Base-by-base conservation (phyloP, 2,329 filamentous ascomycete genomes). In the Grosmannia clavigera region DNA sequence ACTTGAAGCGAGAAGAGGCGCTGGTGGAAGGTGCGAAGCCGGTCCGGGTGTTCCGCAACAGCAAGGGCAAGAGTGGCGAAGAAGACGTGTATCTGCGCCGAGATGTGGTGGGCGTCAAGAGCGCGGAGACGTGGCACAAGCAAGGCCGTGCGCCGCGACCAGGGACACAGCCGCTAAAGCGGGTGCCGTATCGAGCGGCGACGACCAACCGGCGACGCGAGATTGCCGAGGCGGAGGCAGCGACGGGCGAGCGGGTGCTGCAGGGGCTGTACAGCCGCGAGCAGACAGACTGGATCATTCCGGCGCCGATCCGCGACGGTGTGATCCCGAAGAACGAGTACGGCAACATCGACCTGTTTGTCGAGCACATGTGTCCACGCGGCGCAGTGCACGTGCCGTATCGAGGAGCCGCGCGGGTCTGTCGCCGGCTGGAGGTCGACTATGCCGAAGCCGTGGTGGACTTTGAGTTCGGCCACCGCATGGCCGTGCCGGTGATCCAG, bases 241-340 rank as follows among this genome's bases (percentile, higher is more conserved):
- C 86, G 27, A 90, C 84, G 0, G 92, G 92, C 22, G 81, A 87
- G 66, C 96, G 95, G 71, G 84, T 89, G 5, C 80, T 91, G 62
- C 94, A 99, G 70, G 92, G 91, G 0, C 74, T 99, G 0, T 99
- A 90, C 72, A 85, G 88, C 59, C 76, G 81, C 61, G 85, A 88
- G 10, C 94, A 99, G 72, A 99, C 94, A 0, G 89, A 95, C 60
- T 96, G 90, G 85, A 97, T 97, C 70, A 92, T 96, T 60, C 92
- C 92, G 1, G 82, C 86, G 1, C 91, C 92, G 0, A 95, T 96
- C 60, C 72, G 83, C 62, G 81, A 96, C 67, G 92, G 92, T 0
- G 73, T 88, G 16, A 96, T 97, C 62, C 94, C 94, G 0, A 95
- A 94, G 72, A 99, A 99, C 67, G 84, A 85, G 43, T 99, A 92